Evolutionary conservation across 257 asterid genomes (phyloP).

Genomic region (Scutellaria barbata): DNA sequence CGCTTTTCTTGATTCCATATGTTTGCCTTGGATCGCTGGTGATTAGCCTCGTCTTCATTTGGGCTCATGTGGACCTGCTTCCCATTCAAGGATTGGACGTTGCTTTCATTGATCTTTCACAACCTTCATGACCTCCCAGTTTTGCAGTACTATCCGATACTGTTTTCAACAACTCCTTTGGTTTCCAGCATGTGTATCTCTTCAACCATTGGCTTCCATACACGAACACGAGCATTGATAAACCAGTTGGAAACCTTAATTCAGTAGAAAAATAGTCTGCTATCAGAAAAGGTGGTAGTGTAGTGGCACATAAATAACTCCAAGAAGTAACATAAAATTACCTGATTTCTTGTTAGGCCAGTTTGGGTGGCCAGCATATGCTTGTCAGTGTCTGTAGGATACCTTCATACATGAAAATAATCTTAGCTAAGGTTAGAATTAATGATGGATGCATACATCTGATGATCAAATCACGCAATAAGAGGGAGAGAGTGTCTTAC

Average conservation of each 20-base stretch:
- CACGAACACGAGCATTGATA: constrained; percentile 85
- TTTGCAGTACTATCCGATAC: constrained; percentile 26
- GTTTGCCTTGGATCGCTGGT: constrained; percentile 14
- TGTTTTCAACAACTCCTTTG: constrained; percentile 47
- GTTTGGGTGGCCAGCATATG: constrained; percentile 87
- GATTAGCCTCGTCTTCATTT: neutral
- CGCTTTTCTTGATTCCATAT: constrained; percentile 65
- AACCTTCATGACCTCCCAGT: constrained; percentile 17
- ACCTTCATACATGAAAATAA: constrained; percentile 43
- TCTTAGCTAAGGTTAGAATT: neutral
- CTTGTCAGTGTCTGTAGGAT: constrained; percentile 87
- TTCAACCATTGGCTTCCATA: constrained; percentile 96
- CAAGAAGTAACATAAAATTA: constrained; percentile 23
- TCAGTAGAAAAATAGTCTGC: neutral
- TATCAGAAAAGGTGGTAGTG: neutral
- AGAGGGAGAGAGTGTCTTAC: constrained; percentile 45
- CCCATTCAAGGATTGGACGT: constrained; percentile 31
- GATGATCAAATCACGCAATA: too few relatives aligned
- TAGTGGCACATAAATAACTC: neutral
- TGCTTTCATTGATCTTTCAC: constrained; percentile 18
- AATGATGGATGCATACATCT: too few relatives aligned
- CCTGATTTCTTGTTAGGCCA: constrained; percentile 89
- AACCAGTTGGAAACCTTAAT: constrained; percentile 93
- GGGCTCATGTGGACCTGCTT: constrained; percentile 39
- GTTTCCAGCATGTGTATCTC: constrained; percentile 84